phyloP scores from a whole-genome alignment of 2,329 filamentous ascomycete species.

The Ampelomyces quisqualis region DNA sequence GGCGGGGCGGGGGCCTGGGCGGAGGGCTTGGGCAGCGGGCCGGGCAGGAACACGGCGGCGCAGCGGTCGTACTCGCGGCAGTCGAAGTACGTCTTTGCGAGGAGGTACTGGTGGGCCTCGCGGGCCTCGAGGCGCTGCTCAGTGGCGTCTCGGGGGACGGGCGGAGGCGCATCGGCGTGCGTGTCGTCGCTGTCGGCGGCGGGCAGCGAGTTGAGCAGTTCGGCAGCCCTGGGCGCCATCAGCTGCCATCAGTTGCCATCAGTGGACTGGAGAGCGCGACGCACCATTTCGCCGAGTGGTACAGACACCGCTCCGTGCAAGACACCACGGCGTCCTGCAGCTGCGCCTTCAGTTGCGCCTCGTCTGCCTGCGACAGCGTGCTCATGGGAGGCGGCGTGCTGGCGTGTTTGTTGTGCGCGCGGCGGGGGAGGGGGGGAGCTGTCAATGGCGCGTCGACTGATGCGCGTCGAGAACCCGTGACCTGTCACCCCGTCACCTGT shows the following conservation, averaged over 20 bases:
- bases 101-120: slow-evolving; percentile 79
- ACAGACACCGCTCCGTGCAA: slow-evolving; percentile 92
- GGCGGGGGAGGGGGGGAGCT: too few relatives aligned
- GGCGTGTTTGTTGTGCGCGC: background rate
- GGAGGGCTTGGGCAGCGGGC: slow-evolving; percentile 70
- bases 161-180: slow-evolving; percentile 55
- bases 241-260: slow-evolving; percentile 11
- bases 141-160: slow-evolving; percentile 61
- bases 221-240: slow-evolving; percentile 72
- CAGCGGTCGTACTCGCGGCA: slow-evolving; percentile 94
- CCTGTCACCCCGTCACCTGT: too few relatives aligned
- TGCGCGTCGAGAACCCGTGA: too few relatives aligned
- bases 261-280: slow-evolving; percentile 2
- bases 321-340: slow-evolving; percentile 84
- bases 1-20: too few relatives aligned
- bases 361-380: slow-evolving; percentile 45
- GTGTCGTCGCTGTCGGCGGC: slow-evolving; percentile 55
- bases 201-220: slow-evolving; percentile 82
- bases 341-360: slow-evolving; percentile 65
- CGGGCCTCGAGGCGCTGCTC: slow-evolving; percentile 75
- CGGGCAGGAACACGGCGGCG: slow-evolving; percentile 82
- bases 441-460: too few relatives aligned
- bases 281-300: slow-evolving; percentile 95
- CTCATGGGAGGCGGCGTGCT: slow-evolving; percentile 8
- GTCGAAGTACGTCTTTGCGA: slow-evolving; percentile 93